phyloP scores from a whole-genome alignment of 768 basidiomycete genomes.

The Phylloporus rhodoxanthus region DNA sequence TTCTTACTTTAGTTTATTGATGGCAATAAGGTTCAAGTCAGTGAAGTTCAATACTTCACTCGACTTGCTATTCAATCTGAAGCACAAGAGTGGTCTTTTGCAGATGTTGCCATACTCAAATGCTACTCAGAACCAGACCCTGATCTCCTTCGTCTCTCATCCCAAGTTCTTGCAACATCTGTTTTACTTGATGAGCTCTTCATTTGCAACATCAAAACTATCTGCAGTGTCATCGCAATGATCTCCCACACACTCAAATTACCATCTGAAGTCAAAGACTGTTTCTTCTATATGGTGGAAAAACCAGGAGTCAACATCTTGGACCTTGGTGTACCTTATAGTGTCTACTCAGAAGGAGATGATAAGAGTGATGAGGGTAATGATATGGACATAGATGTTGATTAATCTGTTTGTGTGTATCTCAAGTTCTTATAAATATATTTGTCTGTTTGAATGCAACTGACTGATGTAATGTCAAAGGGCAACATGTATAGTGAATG shows the following conservation, averaged over 20 bases:
- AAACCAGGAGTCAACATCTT: conserved; percentile 23
- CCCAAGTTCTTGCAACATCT: conserved; percentile 16
- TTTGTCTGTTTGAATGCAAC: too few species aligned
- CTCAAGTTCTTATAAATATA: too few species aligned
- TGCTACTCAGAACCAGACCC: conserved; percentile 17
- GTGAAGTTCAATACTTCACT: conserved; percentile 19
- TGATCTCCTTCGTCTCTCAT: conserved; percentile 13
- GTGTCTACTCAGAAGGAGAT: neutral
- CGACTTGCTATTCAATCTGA: neutral
- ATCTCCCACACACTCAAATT: conserved; percentile 9
- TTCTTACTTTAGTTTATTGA: too few species aligned
- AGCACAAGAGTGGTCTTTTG: neutral
- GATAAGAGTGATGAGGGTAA: neutral
- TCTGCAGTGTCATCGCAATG: conserved; percentile 25
- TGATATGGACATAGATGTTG: neutral
- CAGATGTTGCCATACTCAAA: conserved; percentile 12
- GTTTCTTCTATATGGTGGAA: conserved; percentile 24
- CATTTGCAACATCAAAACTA: conserved; percentile 12
- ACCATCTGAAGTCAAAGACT: neutral
- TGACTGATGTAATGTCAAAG: too few species aligned
- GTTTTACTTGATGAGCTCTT: conserved; percentile 9
- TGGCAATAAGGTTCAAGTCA: neutral
- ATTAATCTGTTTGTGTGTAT: neutral
- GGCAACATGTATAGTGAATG: too few species aligned
- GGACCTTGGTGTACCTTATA: conserved; percentile 3